Evolutionary conservation across 192 early-diverging fungal species (phyloP), one percentile per base, ranked within the genome.

Genomic region (Podochytrium sp.): DNA sequence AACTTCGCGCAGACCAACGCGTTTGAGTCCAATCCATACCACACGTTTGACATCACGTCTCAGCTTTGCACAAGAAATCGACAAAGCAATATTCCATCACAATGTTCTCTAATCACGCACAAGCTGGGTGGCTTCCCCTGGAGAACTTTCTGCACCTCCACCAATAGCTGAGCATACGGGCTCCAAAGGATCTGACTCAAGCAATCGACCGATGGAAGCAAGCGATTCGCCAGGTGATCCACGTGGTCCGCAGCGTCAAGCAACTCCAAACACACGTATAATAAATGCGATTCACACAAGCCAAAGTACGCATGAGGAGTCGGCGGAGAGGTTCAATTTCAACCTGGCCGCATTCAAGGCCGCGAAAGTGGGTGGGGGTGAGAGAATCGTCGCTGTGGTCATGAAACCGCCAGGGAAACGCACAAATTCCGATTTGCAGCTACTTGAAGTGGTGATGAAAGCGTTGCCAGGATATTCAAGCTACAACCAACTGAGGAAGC

Each of bases 291-390:
- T 65, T 35, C 23, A 65, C 14, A 7, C 12, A 49, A 25, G 29
- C 14, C 7, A 41, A 65, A 27, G 18, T 27, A 57, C 14, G 18
- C 18, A 57, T 14, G 55, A 10, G 14, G 42, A 65, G 25, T 14
- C 7, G n/a, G 30, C 38, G 27, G 39, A 6, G 6, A 1, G 10
- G 25, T 4, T 16, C 23, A 34, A 25, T 30, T 65, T 65, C 16
- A 65, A 65, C n/a, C 16, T 43, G 25, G 63, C 41, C 6, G n/a
- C 25, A 42, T 65, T 34, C 43, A 65, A 65, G 29, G 43, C 30
- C 1, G 47, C 23, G 16, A 33, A 16, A n/a, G 6, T 47, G 14
- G 63, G 39, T 14, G 63, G 63, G 10, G 27, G 40, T 35, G 39
- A 41, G 3, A 41, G 35, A 30, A 47, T 65, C 25, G 47, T 23